Base-by-base conservation (phyloP, 768 basidiomycete species). In the Lactarius psammicola region DNA sequence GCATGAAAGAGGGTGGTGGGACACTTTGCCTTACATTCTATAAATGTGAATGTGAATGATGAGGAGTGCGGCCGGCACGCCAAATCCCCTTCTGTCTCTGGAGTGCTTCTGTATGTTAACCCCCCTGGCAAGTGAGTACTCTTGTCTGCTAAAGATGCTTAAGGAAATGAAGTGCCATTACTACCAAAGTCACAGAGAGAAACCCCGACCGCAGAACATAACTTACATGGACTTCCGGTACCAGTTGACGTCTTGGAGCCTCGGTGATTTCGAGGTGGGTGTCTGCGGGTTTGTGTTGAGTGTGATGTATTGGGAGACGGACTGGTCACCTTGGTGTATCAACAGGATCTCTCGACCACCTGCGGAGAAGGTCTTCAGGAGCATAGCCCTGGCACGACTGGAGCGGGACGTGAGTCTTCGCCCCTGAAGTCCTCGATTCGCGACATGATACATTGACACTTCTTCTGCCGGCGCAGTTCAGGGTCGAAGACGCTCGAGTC, bases 31-130 rank as follows among this genome's bases (percentile, higher is more conserved):
- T 53, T 62, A 33, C 60, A 61, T 66, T 49, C 62, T 66, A 66
- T 66, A 66, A 66, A 66, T 66, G 65, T 62, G 55, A 66, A 60
- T 60, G 46, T 57, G 38, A 56, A 53, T 26, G 60, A 30, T 62
- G 60, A 58, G 60, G 49, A 36, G 49, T 51, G 44, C 60, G 60
- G 36, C 31, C 62, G 40, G 56, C 56, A 66, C 65, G 60, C 60
- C 60, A 51, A 53, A 49, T 66, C 65, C 65, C 65, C 60, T 62
- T 34, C 33, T 62, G 55, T 58, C 65, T 57, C 56, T 38, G 61
- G 28, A 51, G 60, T 51, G 28, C 60, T 42, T 66, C 60, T 53
- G 49, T 56, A 49, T n/a, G 28, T 44, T 38, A 46, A 18, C 34
- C 65, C 46, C 49, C 30, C 10, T 49, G 30, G 44, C 18, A 62